Evolutionary conservation across 192 early-diverging fungal genomes (phyloP), one percentile per base, ranked within the genome.

Genomic region (Podila horticola): DNA sequence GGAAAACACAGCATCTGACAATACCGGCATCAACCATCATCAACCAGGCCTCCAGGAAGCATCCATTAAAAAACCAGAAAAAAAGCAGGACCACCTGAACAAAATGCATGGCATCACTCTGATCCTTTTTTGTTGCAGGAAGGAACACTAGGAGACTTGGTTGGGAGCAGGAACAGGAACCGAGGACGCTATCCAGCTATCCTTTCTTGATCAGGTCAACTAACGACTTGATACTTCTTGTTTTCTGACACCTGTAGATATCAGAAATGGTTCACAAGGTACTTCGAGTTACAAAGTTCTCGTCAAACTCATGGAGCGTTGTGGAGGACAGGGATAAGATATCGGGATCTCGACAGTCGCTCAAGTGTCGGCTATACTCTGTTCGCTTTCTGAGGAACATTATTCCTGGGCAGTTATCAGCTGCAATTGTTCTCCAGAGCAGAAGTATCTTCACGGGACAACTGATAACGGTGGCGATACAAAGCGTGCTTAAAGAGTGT

Each of bases 231-330:
- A 11, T 65, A 64, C 0, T 22, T 12, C 26, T 12, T 28, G 52
- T 67, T 58, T 31, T 41, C 30, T 7, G 24, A 17, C 22, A 6
- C 38, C 9, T 41, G 28, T 66, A 81, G 77, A 81, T 81, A 81
- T 81, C 77, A 81, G 77, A 81, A 81, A 81, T 81, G 77, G 77
- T 81, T 81, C 77, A 81, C 77, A 81, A 81, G 77, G 77, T 81
- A 81, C 64, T 66, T 57, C 55, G 19, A 55, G 55, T 15, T 41
- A 17, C 31, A 36, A 10, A 28, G 30, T 22, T 49, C 33, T 30
- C 33, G 11, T 24, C 20, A 29, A 11, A 29, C 24, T 55, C 48
- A 5, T n/a, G 19, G 24, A 24, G 20, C 29, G 7, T 8, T 30
- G 12, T 15, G 51, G 20, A 38, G 24, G 15, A 22, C 22, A 30